Evolutionary conservation across 2,329 filamentous ascomycete species (phyloP).

Genomic region (Fonsecaea monophora): DNA sequence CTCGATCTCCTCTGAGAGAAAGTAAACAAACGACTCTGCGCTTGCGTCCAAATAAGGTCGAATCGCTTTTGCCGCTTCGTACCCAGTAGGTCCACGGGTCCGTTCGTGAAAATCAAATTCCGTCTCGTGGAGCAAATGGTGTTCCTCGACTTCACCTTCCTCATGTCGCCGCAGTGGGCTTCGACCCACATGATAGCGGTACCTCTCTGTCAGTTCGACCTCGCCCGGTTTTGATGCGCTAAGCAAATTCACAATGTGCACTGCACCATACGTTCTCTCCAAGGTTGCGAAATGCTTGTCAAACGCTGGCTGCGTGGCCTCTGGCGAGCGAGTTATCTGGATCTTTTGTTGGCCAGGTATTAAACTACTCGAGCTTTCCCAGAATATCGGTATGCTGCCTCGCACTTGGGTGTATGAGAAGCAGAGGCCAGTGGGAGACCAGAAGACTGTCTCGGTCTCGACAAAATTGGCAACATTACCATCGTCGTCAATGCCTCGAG

Average conservation of each 20-base stretch:
- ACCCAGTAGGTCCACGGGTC: constrained; percentile 82
- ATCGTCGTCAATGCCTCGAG: constrained; percentile 96
- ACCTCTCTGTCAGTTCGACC: constrained; percentile 79
- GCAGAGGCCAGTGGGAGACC: constrained; percentile 75
- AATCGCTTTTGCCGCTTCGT: constrained; percentile 88
- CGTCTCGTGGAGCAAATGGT: constrained; percentile 77
- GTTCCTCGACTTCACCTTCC: constrained; percentile 62
- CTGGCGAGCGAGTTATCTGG: constrained; percentile 81
- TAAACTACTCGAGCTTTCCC: constrained; percentile 90
- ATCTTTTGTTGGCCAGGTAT: constrained; percentile 95
- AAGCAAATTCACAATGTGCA: constrained; percentile 93
- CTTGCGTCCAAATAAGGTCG: constrained; percentile 77
- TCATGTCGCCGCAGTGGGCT: constrained; percentile 70
- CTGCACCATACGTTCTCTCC: constrained; percentile 82
- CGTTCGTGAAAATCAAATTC: constrained; percentile 98
- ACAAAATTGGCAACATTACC: constrained; percentile 98
- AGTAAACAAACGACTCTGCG: constrained; percentile 90
- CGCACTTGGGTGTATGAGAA: constrained; percentile 95
- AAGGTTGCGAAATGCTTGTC: constrained; percentile 93
- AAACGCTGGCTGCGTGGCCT: constrained; percentile 93
- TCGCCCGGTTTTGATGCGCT: constrained; percentile 88
- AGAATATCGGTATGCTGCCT: constrained; percentile 94
- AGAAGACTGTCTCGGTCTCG: constrained; percentile 94
- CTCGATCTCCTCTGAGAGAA: constrained; percentile 75
- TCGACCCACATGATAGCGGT: constrained; percentile 75